These are phyloP conservation scores for Trypanosoma grayi DNA, from an alignment of 208 protist genomes.

Conservation along the genomic window DNA sequence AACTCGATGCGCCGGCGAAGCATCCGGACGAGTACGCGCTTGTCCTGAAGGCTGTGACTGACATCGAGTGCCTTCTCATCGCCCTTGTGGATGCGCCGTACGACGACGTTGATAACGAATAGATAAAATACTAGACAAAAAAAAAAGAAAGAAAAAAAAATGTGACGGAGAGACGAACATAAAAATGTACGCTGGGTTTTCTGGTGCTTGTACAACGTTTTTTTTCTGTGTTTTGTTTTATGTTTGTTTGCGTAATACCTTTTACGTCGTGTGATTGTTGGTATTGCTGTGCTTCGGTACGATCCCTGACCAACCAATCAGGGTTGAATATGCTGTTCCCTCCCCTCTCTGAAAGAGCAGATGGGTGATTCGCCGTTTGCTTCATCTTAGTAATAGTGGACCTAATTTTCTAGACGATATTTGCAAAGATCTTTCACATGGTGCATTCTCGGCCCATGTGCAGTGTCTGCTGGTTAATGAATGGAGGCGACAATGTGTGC, in stretches of 20 bases:
- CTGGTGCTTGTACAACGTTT: neutral
- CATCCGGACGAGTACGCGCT: conserved; percentile 80
- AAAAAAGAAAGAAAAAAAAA: neutral
- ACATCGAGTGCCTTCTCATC: conserved; percentile 85
- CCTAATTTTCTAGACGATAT: no score
- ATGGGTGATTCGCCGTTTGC: no score
- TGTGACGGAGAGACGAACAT: neutral
- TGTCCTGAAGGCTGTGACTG: conserved; percentile 83
- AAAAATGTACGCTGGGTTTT: neutral
- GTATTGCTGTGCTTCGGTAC: no score
- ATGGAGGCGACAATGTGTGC: neutral
- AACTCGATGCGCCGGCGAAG: conserved; percentile 44
- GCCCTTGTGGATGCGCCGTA: conserved; percentile 32
- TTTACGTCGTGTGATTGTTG: no score
- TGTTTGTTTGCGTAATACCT: neutral
- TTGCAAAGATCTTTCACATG: no score
- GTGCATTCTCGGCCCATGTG: no score
- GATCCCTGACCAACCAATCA: no score
- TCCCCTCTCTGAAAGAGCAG: no score
- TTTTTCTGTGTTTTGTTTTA: conserved; percentile 1
- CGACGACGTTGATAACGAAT: neutral
- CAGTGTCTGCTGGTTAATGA: no score
- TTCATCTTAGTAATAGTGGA: no score
- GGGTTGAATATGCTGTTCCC: no score
- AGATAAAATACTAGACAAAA: neutral